phyloP scores from a whole-genome alignment of 805 yeast genomes.

The Candida hispaniensis region DNA sequence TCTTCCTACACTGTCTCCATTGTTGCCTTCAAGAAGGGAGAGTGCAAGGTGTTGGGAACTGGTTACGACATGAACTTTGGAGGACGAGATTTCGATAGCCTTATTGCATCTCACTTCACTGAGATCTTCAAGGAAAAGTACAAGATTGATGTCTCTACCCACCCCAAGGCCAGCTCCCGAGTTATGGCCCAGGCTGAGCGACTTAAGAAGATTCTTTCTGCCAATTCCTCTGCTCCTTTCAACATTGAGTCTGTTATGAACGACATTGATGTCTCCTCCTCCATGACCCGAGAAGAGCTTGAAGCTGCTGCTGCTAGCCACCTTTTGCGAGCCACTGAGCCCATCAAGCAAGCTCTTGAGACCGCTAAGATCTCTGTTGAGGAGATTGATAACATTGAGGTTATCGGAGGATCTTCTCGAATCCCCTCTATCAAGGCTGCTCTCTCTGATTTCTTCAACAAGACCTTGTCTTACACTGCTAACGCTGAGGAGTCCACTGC shows the following conservation, averaged over 20 bases:
- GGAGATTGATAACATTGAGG: conserved; percentile 83
- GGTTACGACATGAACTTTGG: conserved; percentile 95
- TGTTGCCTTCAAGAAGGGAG: conserved; percentile 91
- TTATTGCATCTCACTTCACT: conserved; percentile 90
- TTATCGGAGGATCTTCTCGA: conserved; percentile 97
- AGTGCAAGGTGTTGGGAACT: conserved; percentile 82
- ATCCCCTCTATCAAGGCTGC: conserved; percentile 85
- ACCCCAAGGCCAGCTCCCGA: conserved; percentile 93
- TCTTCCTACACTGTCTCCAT: conserved; percentile 85
- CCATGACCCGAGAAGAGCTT: conserved; percentile 80
- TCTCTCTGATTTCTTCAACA: conserved; percentile 69
- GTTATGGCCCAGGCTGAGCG: conserved; percentile 85
- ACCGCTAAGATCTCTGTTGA: conserved; percentile 62
- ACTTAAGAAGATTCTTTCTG: conserved; percentile 91
- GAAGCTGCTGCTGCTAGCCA: conserved; percentile 83
- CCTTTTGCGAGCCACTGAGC: conserved; percentile 61
- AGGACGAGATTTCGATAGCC: conserved; percentile 93
- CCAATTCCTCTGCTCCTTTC: conserved; percentile 89
- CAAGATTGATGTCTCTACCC: conserved; percentile 83
- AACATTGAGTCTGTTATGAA: conserved; percentile 94
- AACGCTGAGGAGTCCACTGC: conserved; percentile 99
- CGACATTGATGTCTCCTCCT: conserved; percentile 89
- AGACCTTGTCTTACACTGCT: conserved; percentile 82
- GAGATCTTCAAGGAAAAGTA: conserved; percentile 82
- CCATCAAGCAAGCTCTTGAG: conserved; percentile 71